phyloP scores from a whole-genome alignment of 202 grass and related monocot genomes.

The Zizania palustris region DNA sequence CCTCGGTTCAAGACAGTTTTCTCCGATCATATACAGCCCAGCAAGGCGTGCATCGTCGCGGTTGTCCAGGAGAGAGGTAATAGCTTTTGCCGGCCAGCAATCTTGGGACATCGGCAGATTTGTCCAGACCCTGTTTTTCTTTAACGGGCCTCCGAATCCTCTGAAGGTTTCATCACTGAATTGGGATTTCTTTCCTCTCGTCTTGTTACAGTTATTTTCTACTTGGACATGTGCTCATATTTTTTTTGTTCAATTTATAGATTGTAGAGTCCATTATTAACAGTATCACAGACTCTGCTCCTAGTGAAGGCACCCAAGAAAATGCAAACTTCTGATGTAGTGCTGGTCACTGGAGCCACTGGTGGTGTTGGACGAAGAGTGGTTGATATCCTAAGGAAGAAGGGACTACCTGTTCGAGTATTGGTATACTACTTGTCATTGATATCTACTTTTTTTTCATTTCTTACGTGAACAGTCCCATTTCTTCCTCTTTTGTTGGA shows the following conservation, averaged over 20 bases:
- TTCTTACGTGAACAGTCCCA: constrained; percentile 1
- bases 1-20: constrained; percentile 47
- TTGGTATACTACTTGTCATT: constrained; percentile 60
- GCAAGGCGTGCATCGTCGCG: constrained; percentile 24
- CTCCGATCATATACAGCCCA: constrained; percentile 46
- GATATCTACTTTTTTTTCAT: constrained; percentile 23
- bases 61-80: constrained; percentile 49
- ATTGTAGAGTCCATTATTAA: constrained; percentile 82
- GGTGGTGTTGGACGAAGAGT: constrained; percentile 87
- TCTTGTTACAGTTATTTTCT: background rate
- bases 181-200: background rate
- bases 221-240: constrained; percentile 10
- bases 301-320: constrained; percentile 53
- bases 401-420: constrained; percentile 72
- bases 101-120: constrained; percentile 95
- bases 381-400: constrained; percentile 69
- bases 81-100: constrained; percentile 63
- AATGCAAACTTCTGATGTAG: constrained; percentile 60
- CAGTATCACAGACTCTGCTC: constrained; percentile 59
- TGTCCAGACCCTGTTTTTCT: constrained; percentile 82
- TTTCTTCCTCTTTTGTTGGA: background rate
- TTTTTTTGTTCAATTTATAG: constrained; percentile 33
- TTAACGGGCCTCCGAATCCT: constrained; percentile 92
- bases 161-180: constrained; percentile 59
- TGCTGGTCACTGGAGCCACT: constrained; percentile 84